Conservation (phyloP, 2,329 filamentous ascomycete species). For the Sporothrix brunneoviolacea region DNA sequence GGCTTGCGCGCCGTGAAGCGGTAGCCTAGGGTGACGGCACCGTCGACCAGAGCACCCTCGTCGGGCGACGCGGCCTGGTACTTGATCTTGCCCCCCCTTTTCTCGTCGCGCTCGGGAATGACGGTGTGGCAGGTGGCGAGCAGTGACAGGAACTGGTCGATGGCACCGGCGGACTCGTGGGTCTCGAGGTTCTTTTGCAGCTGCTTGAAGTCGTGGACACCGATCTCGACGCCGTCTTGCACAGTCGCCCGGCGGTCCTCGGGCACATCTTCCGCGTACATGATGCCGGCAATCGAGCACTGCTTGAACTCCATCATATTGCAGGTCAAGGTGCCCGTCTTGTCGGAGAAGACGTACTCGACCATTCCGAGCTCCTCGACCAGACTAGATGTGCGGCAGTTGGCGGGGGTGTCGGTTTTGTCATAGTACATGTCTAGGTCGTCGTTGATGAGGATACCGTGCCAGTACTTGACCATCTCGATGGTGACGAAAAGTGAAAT, state of each 20-base stretch:
- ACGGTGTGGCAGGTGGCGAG: slow-evolving; percentile 93
- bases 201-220: slow-evolving; percentile 77
- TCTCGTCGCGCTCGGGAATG: slow-evolving; percentile 80
- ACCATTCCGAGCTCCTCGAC: slow-evolving; percentile 98
- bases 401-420: slow-evolving; percentile 88
- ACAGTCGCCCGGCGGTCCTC: slow-evolving; percentile 78
- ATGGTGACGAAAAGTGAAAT: slow-evolving; percentile 98
- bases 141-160: slow-evolving; percentile 78
- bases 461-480: slow-evolving; percentile 96
- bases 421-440: slow-evolving; percentile 98
- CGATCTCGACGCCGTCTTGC: slow-evolving; percentile 70
- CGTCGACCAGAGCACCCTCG: slow-evolving; percentile 92
- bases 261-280: slow-evolving; percentile 86
- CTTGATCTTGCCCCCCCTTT: slow-evolving; percentile 76
- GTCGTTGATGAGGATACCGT: slow-evolving; percentile 94
- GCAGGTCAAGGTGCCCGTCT: slow-evolving; percentile 82
- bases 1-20: slow-evolving; percentile 88
- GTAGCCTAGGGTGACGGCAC: slow-evolving; percentile 79
- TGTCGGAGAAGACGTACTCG: slow-evolving; percentile 96
- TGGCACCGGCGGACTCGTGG: slow-evolving; percentile 44
- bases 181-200: slow-evolving; percentile 61
- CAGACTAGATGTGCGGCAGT: slow-evolving; percentile 90
- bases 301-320: slow-evolving; percentile 98
- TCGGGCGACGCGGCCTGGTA: slow-evolving; percentile 98
- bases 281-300: slow-evolving; percentile 84